Conservation (phyloP, 306 rosid genomes). For the Luffa acutangula region DNA sequence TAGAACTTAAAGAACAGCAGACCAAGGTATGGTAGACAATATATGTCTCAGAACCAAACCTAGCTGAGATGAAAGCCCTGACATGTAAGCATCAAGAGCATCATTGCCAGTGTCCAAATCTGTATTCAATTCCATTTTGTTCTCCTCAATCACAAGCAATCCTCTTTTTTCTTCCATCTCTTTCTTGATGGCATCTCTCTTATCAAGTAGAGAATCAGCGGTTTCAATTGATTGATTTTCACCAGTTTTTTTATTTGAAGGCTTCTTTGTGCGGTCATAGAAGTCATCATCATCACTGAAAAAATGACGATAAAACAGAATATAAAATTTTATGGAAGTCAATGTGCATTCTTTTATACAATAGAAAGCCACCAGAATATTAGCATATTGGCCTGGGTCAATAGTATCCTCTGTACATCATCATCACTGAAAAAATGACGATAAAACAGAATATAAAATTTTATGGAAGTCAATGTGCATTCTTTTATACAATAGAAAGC, state of each 20-base stretch:
- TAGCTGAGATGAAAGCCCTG: constrained; percentile 88
- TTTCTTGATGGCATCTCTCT: constrained; percentile 59
- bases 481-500: not conserved
- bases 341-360: not conserved
- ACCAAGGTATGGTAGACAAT: not conserved
- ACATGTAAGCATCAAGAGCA: constrained; percentile 82
- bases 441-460: not conserved
- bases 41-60: constrained; percentile 30
- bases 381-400: not conserved
- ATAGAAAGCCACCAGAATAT: not conserved
- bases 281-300: constrained; percentile 90
- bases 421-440: constrained; percentile 51
- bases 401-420: constrained; percentile 22
- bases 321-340: not conserved
- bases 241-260: constrained; percentile 36
- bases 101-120: constrained; percentile 47
- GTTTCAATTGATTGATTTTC: constrained; percentile 76
- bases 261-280: constrained; percentile 75
- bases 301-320: constrained; percentile 14
- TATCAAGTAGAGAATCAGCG: constrained; percentile 78
- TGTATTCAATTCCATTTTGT: constrained; percentile 27
- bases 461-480: not conserved
- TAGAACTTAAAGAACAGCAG: not conserved
- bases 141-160: constrained; percentile 49
- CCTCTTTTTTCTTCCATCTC: constrained; percentile 58